phyloP scores from a whole-genome alignment of 2,329 filamentous ascomycete genomes.

The Fusarium sp. region DNA sequence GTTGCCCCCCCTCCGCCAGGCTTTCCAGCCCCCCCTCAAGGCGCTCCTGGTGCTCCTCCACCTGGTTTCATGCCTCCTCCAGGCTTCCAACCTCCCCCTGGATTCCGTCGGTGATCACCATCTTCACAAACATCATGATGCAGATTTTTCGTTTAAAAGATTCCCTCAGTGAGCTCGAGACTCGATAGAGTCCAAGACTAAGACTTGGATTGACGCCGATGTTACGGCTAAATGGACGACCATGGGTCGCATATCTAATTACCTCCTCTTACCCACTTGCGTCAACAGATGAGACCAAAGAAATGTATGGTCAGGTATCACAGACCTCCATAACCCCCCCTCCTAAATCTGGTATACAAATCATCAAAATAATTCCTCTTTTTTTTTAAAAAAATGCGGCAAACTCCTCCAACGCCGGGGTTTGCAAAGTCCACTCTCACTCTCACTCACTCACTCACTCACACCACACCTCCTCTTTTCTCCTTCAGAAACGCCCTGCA shows the following conservation, averaged over 20 bases:
- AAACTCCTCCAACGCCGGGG: slow-evolving; percentile 40
- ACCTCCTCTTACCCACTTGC: slow-evolving; percentile 21
- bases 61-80: slow-evolving; percentile 57
- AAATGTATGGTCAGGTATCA: slow-evolving; percentile 41
- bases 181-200: slow-evolving; percentile 25
- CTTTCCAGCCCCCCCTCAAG: slow-evolving; percentile 53
- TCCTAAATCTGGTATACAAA: slow-evolving; percentile 44
- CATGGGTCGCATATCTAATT: slow-evolving; percentile 35
- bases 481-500: slow-evolving; percentile 46
- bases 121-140: slow-evolving; percentile 25
- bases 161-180: slow-evolving; percentile 29
- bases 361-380: slow-evolving; percentile 41
- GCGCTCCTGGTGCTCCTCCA: slow-evolving; percentile 52
- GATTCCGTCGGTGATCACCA: slow-evolving; percentile 52
- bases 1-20: slow-evolving; percentile 44
- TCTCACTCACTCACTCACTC: slow-evolving; percentile 3
- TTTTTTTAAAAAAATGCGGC: slow-evolving; percentile 30
- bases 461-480: slow-evolving; percentile 7
- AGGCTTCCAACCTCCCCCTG: slow-evolving; percentile 60
- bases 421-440: slow-evolving; percentile 33
- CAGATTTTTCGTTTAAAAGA: slow-evolving; percentile 17
- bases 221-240: slow-evolving; percentile 29
- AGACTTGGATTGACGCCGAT: slow-evolving; percentile 29
- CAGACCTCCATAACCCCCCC: slow-evolving; percentile 25
- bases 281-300: slow-evolving; percentile 32